These are phyloP conservation scores for Ramaria sp. DNA, from an alignment of 768 basidiomycete species.

Conservation along the genomic window DNA sequence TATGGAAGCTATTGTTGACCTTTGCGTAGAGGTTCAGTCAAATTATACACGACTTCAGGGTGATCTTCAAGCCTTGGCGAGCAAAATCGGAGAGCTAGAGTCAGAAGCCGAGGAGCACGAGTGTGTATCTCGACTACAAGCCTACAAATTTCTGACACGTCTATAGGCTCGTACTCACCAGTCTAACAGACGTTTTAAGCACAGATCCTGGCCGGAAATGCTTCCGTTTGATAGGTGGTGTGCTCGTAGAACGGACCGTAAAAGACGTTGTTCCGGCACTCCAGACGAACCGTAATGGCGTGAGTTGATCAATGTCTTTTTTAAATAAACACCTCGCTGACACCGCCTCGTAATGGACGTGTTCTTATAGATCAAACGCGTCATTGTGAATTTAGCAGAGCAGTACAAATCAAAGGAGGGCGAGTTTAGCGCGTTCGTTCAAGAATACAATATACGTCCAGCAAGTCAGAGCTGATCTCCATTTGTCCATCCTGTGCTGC, in stretches of 20 bases:
- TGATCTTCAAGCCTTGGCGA: slow-evolving; percentile 83
- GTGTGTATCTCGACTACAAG: slow-evolving; percentile 35
- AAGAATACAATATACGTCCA: slow-evolving; percentile 64
- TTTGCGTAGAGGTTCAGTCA: slow-evolving; percentile 60
- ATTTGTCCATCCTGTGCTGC: not conserved
- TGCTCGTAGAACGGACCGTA: slow-evolving; percentile 92
- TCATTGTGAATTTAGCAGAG: slow-evolving; percentile 63
- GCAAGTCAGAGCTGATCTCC: slow-evolving; percentile 13
- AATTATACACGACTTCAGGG: slow-evolving; percentile 73
- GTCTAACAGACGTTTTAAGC: slow-evolving; percentile 71
- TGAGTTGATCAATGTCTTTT: slow-evolving; percentile 26
- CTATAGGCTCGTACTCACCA: slow-evolving; percentile 73
- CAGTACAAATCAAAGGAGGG: slow-evolving; percentile 86
- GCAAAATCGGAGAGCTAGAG: slow-evolving; percentile 94
- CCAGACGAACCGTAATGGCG: slow-evolving; percentile 82
- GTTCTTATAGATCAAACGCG: slow-evolving; percentile 64
- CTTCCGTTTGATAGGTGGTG: slow-evolving; percentile 92
- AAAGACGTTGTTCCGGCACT: slow-evolving; percentile 88
- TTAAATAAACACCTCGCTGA: too few relatives aligned
- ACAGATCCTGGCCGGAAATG: slow-evolving; percentile 88
- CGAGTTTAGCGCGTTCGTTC: slow-evolving; percentile 72
- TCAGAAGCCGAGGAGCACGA: slow-evolving; percentile 91
- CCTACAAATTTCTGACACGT: not conserved
- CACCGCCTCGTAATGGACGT: too few relatives aligned
- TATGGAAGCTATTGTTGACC: slow-evolving; percentile 27